Base-by-base conservation (phyloP, 2,329 filamentous ascomycete genomes). In the Waltergamsia citrina region DNA sequence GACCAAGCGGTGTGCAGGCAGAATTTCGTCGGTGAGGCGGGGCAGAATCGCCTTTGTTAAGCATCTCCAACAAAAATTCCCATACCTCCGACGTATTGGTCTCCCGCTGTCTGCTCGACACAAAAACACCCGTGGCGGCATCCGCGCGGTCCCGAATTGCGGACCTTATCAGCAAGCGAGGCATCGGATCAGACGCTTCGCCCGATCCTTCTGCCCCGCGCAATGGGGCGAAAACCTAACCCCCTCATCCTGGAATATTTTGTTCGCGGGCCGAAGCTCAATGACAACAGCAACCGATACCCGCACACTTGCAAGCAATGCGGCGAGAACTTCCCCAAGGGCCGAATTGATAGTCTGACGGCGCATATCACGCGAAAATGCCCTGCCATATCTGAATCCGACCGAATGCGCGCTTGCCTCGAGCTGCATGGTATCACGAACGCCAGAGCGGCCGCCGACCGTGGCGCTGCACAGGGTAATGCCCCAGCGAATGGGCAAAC, bases 271-370 rank as follows among this genome's bases (percentile, higher is more conserved):
- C 74, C 77, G 25, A 94, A 94, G 62, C 72, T 94, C 48, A 78
- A 81, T 52, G 86, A 94, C 61, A 81, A 84, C 43, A 92, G 85
- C 64, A 94, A 94, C 57, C 78, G 88, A 38, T 95, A 95, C 53
- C 80, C 85, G 47, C 85, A 94, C 53, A 92, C 84, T 10, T 94
- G 87, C 73, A 90, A 84, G 57, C 71, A 78, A 44, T 94, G 86
- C 55, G 85, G 85, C 44, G 83, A 92, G 59, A 81, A 83, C 56
- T 94, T 94, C 42, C 83, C 85, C 42, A 94, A 94, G 54, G 88
- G 88, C 40, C 78, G 88, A 41, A 81, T 85, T 49, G 88, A 95
- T 51, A 85, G 77, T 47, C 62, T 95, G 40, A 82, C 78, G 28
- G 79, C 71, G 41, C 88, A 95, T 52, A 70, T 94, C 36, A 80